Percentiles rank a stretch among this genome's conserved stretches.
phyloP scores from a whole-genome alignment of 306 rosid species.

The Elaeagnus macrophylla region DNA sequence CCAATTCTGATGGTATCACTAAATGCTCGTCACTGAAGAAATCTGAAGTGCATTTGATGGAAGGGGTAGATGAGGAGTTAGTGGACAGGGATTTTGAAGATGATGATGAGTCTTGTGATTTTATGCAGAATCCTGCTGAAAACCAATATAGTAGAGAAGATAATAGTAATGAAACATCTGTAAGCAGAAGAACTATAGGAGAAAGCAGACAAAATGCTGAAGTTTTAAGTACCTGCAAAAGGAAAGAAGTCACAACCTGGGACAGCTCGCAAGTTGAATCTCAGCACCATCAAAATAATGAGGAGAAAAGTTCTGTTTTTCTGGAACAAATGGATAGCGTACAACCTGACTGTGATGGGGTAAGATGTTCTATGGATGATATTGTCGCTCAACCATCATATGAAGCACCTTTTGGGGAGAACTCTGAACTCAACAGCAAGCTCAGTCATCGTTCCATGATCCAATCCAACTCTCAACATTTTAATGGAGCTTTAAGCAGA shows the following conservation, averaged over 20 bases:
- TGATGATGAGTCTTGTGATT: constrained; percentile 17
- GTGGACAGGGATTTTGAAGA: constrained; percentile 19
- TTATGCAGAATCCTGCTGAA: constrained; percentile 21
- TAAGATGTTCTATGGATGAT: constrained; percentile 15
- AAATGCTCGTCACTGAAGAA: constrained; percentile 13
- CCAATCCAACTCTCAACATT: constrained; percentile 16
- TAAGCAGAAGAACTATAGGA: constrained; percentile 14
- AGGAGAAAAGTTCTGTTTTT: constrained; percentile 18
- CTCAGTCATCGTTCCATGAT: constrained; percentile 8
- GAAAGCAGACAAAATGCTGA: constrained; percentile 18
- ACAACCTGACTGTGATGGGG: constrained; percentile 13
- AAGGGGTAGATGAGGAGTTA: constrained; percentile 18
- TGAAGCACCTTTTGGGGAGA: constrained; percentile 15
- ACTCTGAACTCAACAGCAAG: constrained; percentile 16
- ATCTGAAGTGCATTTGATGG: constrained; percentile 14
- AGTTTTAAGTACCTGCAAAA: constrained; percentile 11
- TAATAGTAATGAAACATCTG: constrained; percentile 17
- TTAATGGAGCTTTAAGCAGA: constrained; percentile 17
- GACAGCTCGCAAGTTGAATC: constrained; percentile 26
- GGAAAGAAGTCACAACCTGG: constrained; percentile 20
- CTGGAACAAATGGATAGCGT: constrained; percentile 16
- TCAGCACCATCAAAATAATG: constrained; percentile 1
- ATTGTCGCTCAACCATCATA: constrained; percentile 17
- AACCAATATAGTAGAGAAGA: constrained; percentile 25
- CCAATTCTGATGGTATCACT: constrained; percentile 15